phyloP scores from a whole-genome alignment of 2,329 filamentous ascomycete species.

The Ophiostoma quercus region DNA sequence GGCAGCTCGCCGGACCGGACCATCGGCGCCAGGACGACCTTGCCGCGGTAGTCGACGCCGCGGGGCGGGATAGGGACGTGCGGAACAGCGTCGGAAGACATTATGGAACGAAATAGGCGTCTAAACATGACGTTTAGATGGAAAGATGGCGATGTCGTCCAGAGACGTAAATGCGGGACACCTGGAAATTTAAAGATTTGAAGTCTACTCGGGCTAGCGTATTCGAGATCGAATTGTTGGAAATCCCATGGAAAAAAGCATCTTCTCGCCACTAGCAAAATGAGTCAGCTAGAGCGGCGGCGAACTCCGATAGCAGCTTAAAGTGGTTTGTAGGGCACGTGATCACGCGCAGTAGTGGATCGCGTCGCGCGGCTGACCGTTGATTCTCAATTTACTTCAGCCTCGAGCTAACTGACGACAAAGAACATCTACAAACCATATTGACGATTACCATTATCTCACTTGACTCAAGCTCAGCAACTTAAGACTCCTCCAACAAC shows the following conservation, averaged over 20 bases:
- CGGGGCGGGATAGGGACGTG: slow-evolving; percentile 77
- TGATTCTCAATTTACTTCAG: not conserved
- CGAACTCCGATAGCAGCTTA: not conserved
- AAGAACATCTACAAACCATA: not conserved
- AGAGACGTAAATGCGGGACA: not conserved
- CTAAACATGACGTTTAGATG: slow-evolving; percentile 24
- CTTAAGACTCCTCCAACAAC: too few species aligned
- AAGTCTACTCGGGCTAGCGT: not conserved
- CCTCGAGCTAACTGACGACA: not conserved
- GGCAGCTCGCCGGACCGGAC: slow-evolving; percentile 95
- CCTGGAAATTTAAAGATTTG: not conserved
- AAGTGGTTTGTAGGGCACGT: not conserved
- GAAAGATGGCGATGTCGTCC: not conserved
- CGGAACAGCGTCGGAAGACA: slow-evolving; percentile 53
- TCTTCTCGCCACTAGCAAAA: not conserved
- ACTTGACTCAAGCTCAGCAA: not conserved
- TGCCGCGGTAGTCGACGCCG: slow-evolving; percentile 90
- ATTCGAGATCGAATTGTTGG: not conserved
- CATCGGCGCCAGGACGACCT: slow-evolving; percentile 94
- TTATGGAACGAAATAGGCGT: slow-evolving; percentile 44
- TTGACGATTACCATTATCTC: too few species aligned
- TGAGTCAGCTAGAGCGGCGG: not conserved
- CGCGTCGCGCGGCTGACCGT: not conserved
- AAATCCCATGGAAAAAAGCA: not conserved
- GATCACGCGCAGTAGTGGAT: not conserved